Percentiles rank a stretch among this genome's conserved stretches.
These are phyloP conservation scores for Syncephalastrum monosporum DNA, from an alignment of 371 early-diverging fungal genomes.

Conservation along the genomic window DNA sequence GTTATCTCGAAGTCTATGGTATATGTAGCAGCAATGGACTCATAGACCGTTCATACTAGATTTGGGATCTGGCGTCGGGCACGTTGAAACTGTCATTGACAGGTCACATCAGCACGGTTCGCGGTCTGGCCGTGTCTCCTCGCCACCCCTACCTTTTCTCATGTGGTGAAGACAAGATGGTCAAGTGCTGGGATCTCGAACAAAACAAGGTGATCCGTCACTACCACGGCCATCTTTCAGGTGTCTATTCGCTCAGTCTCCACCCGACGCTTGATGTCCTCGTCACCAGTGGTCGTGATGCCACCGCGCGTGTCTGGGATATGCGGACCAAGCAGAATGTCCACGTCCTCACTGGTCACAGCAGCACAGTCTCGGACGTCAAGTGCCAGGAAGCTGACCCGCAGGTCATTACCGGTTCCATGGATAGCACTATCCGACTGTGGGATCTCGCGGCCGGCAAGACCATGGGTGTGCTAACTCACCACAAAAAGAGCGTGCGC, in stretches of 20 bases:
- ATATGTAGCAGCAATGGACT: neutral
- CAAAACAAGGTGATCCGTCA: constrained; percentile 97
- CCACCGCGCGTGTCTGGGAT: constrained; percentile 96
- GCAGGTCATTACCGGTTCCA: constrained; percentile 91
- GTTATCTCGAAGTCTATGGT: neutral
- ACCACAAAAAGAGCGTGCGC: constrained; percentile 96
- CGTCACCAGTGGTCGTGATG: constrained; percentile 95
- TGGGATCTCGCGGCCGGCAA: constrained; percentile 98
- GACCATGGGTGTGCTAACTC: constrained; percentile 89
- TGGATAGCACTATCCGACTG: constrained; percentile 90
- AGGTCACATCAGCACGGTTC: constrained; percentile 94
- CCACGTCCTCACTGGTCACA: constrained; percentile 91
- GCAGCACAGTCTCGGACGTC: constrained; percentile 81
- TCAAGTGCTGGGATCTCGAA: constrained; percentile 98
- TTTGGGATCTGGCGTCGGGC: constrained; percentile 98
- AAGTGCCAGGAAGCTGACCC: constrained; percentile 94
- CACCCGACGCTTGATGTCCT: constrained; percentile 94
- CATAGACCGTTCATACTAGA: constrained; percentile 37
- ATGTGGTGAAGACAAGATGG: constrained; percentile 95
- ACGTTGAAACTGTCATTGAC: constrained; percentile 93
- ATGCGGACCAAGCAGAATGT: constrained; percentile 94
- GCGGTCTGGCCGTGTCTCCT: constrained; percentile 90
- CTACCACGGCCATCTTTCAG: constrained; percentile 96
- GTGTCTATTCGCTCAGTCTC: constrained; percentile 86
- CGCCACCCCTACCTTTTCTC: constrained; percentile 97